Evolutionary conservation across 345 rosid species (phyloP), one percentile per base, ranked within the genome.

Genomic region (Mallotus nudiflorus): DNA sequence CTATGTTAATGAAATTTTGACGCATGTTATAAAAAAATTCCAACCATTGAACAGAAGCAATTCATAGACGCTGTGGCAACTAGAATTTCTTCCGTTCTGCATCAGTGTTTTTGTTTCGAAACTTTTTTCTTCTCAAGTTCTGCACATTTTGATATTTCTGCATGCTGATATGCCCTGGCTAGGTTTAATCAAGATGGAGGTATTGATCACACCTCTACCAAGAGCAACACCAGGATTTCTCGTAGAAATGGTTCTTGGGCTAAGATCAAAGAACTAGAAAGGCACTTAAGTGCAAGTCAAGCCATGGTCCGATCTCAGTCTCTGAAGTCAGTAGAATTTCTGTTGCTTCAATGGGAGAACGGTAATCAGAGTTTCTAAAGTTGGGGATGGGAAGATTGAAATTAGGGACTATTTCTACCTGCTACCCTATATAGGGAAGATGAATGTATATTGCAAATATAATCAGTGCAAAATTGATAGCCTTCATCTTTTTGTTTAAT

Each of bases 321-420:
- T 66, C 67, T 73, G 25, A 82, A 66, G 62, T 77, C 89, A 5
- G 78, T 72, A 27, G 84, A 84, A 31, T 77, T 88, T 49, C 71
- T 91, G 28, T 78, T 87, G 84, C 85, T 94, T 77, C 90, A 89
- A 67, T 94, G 98, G 98, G 85, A 80, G 64, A 86, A 85, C 60
- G 87, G 89, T 62, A 92, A 88, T 75, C 84, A 78, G 62, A 82
- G 48, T 81, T 84, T 87, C 87, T 9, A 58, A 66, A 28, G 82
- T 81, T 24, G 84, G 78, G 31, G 85, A 86, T 75, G 97, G 88
- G 35, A 87, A 83, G 35, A 75, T 94, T 53, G 89, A 85, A 81
- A 86, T 89, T 64, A 78, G 72, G 0, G 87, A 94, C 51, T 74
- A 90, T 20, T 86, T 91, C 64, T 94, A 53, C 67, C 83, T 0